Conservation (phyloP, 441 rosid genomes). For the Aleurites moluccanus region DNA sequence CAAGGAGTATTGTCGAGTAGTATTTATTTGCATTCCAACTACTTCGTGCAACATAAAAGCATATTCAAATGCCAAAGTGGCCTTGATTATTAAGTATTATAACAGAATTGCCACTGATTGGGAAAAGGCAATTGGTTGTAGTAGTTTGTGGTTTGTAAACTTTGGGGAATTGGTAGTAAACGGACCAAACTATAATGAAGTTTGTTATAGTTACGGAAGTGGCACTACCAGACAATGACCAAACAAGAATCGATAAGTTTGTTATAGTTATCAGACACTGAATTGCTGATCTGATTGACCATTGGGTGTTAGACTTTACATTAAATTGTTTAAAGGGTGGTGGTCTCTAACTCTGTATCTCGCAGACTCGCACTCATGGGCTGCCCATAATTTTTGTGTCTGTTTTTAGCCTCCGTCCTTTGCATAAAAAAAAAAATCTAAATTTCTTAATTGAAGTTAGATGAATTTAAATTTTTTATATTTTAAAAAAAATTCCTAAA, state of each 20-base stretch:
- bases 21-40: neutral
- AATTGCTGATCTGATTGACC: neutral
- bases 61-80: neutral
- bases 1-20: too few species aligned
- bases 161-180: neutral
- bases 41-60: neutral
- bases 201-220: neutral
- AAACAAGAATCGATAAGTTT: too few species aligned
- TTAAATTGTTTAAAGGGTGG: neutral
- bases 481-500: too few species aligned
- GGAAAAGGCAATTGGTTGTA: too few species aligned
- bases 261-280: neutral
- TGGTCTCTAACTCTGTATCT: too few species aligned
- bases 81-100: neutral
- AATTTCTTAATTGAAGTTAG: too few species aligned
- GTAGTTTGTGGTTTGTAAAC: neutral
- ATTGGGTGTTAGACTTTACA: neutral
- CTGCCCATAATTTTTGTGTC: too few species aligned
- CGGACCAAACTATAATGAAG: neutral
- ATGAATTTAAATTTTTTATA: too few species aligned
- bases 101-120: slow-evolving; percentile 6
- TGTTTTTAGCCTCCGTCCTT: too few species aligned
- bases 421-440: too few species aligned
- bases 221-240: neutral
- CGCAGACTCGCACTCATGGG: too few species aligned